These are phyloP conservation scores for Phialemoniopsis sp. DNA, from an alignment of 2,329 filamentous ascomycete species.

Conservation along the genomic window DNA sequence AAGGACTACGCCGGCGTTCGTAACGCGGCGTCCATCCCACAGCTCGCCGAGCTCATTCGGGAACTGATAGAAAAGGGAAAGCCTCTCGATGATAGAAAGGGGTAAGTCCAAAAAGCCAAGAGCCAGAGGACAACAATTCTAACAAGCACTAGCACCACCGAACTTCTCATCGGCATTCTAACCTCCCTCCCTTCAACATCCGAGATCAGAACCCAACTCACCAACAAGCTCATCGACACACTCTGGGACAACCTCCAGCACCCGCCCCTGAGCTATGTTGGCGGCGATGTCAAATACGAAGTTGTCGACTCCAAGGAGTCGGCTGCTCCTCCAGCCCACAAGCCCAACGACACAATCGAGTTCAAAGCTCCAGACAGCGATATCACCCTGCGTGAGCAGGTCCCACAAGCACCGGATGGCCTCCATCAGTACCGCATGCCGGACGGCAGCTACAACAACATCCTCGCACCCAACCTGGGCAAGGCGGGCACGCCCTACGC, in stretches of 20 bases:
- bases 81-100: no score
- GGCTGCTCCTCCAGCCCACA: constrained; percentile 25
- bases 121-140: no score
- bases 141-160: constrained; percentile 24
- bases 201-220: constrained; percentile 29
- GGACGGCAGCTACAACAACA: constrained; percentile 47
- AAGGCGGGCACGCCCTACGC: constrained; percentile 65
- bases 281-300: constrained; percentile 34
- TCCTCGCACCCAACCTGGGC: constrained; percentile 59
- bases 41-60: constrained; percentile 23
- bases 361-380: constrained; percentile 32
- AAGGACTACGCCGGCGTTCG: constrained; percentile 9
- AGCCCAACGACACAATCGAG: constrained; percentile 27
- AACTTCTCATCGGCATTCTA: constrained; percentile 33
- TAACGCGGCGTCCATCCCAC: constrained; percentile 15
- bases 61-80: no score
- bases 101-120: constrained; percentile 11
- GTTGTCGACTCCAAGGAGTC: constrained; percentile 20
- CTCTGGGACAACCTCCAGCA: constrained; percentile 52
- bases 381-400: constrained; percentile 26
- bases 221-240: constrained; percentile 44
- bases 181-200: constrained; percentile 29
- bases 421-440: constrained; percentile 27
- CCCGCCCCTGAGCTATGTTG: constrained; percentile 41
- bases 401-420: constrained; percentile 29